Evolutionary conservation across 805 yeast genomes (phyloP).

Genomic region (Kluyveromyces lactis): DNA sequence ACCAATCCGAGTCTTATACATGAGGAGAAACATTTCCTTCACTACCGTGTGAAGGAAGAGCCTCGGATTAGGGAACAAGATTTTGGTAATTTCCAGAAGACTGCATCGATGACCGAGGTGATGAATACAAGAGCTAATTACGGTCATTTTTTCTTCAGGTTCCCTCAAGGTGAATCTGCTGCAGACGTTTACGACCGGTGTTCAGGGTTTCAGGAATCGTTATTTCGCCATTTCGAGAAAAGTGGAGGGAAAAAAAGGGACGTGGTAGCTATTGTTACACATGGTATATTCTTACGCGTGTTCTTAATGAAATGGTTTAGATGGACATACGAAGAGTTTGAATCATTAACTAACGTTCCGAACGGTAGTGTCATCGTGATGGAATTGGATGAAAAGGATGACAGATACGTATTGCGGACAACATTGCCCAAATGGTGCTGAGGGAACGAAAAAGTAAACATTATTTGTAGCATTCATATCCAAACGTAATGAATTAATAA

Average conservation of each 20-base stretch:
- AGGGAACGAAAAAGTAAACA: too few species aligned
- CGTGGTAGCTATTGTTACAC: conserved; percentile 78
- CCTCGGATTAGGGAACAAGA: conserved; percentile 93
- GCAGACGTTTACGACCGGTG: conserved; percentile 92
- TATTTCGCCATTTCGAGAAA: conserved; percentile 68
- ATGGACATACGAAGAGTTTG: conserved; percentile 88
- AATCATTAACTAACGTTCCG: conserved; percentile 70
- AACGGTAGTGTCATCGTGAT: conserved; percentile 78
- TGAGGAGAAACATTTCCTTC: conserved; percentile 27
- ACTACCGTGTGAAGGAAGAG: conserved; percentile 65
- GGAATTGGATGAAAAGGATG: conserved; percentile 47
- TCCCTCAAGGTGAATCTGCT: conserved; percentile 91
- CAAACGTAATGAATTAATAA: conserved; percentile 31
- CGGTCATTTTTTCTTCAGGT: conserved; percentile 83
- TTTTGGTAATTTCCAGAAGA: conserved; percentile 85
- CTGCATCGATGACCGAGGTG: conserved; percentile 66
- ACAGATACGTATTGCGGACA: conserved; percentile 51
- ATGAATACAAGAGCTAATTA: conserved; percentile 82
- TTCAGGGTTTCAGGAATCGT: conserved; percentile 80
- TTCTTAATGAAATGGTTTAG: conserved; percentile 91
- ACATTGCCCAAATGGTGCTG: conserved; percentile 68
- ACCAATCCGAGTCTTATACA: background rate
- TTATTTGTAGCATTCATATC: too few species aligned
- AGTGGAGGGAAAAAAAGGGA: conserved; percentile 58
- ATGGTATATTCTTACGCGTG: conserved; percentile 91